Percentiles rank a stretch among this genome's conserved stretches.
Conservation (phyloP, 768 basidiomycete genomes). For the Lepiota venenata region DNA sequence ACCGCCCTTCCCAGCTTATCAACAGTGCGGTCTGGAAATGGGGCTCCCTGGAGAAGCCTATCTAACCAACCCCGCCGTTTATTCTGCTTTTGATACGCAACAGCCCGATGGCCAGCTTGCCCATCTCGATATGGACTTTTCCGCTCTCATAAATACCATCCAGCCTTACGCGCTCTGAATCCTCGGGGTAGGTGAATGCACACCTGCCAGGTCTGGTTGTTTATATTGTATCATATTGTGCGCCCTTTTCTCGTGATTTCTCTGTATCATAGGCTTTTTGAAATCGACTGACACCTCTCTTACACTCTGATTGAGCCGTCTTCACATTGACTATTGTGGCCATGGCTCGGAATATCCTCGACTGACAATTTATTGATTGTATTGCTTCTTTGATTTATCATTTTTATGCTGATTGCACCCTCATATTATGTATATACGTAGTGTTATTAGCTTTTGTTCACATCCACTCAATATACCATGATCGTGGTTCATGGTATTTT, state of each 20-base stretch:
- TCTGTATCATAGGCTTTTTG: slow-evolving; percentile 5
- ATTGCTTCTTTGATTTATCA: background rate
- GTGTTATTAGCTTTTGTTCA: slow-evolving; percentile 10
- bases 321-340: slow-evolving; percentile 1
- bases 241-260: background rate
- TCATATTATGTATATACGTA: background rate
- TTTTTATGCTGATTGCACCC: slow-evolving; percentile 6
- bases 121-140: slow-evolving; percentile 23
- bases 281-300: background rate
- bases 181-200: background rate
- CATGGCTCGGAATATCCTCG: background rate
- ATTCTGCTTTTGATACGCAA: slow-evolving; percentile 9
- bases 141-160: slow-evolving; percentile 33
- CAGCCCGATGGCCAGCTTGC: slow-evolving; percentile 14
- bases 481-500: slow-evolving; percentile 3
- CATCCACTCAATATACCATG: slow-evolving; percentile 7
- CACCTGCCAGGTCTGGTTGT: slow-evolving; percentile 2
- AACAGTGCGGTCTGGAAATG: slow-evolving; percentile 13
- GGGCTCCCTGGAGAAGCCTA: slow-evolving; percentile 12
- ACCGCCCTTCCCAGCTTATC: slow-evolving; percentile 17
- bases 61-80: slow-evolving; percentile 12
- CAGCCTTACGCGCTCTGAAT: slow-evolving; percentile 12
- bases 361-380: background rate
- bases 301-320: background rate
- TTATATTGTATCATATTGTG: slow-evolving; percentile 11